Conservation (phyloP, 441 rosid genomes). For the Flueggea neowawraea region DNA sequence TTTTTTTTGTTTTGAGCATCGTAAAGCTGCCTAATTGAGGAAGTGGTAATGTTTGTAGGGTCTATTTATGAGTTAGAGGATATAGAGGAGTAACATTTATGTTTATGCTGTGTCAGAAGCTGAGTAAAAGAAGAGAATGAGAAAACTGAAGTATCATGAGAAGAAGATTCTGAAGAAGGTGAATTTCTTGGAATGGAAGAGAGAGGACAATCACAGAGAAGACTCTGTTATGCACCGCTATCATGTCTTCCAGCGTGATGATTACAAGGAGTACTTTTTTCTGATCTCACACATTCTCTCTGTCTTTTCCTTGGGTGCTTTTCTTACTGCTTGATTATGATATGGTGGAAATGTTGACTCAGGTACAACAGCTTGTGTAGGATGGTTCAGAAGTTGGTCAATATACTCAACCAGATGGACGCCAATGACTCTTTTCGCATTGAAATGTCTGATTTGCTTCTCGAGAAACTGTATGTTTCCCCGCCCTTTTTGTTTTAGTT, state of each 20-base stretch:
- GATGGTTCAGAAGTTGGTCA: slow-evolving; percentile 84
- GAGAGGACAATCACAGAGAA: slow-evolving; percentile 79
- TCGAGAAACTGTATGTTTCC: slow-evolving; percentile 66
- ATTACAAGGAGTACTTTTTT: slow-evolving; percentile 74
- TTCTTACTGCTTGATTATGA: neutral
- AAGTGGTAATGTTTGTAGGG: no score
- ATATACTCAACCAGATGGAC: slow-evolving; percentile 83
- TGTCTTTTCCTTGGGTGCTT: neutral
- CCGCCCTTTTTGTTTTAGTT: neutral
- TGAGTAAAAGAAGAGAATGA: slow-evolving; percentile 30
- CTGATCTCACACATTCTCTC: neutral
- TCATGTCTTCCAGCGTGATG: slow-evolving; percentile 75
- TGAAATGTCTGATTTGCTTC: slow-evolving; percentile 77
- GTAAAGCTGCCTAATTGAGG: no score
- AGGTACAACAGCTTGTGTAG: slow-evolving; percentile 79
- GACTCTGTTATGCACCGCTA: slow-evolving; percentile 55
- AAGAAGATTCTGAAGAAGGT: slow-evolving; percentile 67
- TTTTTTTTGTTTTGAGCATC: no score
- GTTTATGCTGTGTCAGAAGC: no score
- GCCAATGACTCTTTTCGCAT: slow-evolving; percentile 66
- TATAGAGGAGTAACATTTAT: no score
- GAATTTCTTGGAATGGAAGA: slow-evolving; percentile 79
- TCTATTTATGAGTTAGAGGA: no score
- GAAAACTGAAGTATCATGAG: slow-evolving; percentile 76
- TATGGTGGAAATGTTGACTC: neutral